Evolutionary conservation across 441 rosid species (phyloP), one percentile per base, ranked within the genome.

Genomic region (Populus trichocarpa): DNA sequence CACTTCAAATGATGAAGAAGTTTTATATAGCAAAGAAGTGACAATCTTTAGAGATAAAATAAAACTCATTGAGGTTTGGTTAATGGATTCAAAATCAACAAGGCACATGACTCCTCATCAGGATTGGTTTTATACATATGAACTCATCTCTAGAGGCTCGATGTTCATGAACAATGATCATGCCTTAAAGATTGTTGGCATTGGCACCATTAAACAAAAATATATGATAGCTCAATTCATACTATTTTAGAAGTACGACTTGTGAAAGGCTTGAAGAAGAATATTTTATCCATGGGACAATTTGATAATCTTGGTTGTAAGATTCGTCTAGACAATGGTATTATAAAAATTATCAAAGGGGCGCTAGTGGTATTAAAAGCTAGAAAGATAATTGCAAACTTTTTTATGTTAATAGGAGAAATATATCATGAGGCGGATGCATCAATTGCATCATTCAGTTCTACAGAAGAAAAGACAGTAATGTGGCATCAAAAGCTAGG

Each of bases 231-330:
- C 6, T 32, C 0, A 32, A 32, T 32, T 32, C 6, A 32, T 32
- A 32, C 6, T 4, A 32, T 5, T 32, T 32, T 4, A 32, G 6
- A 5, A 32, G 33, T 32, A 5, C 10, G 6, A 16, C 14, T 63
- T 69, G 66, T 23, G 26, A 32, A 64, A 16, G 61, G 35, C 70
- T 35, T 74, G 13, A 79, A 59, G 18, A 79, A 74, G 64, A 79
- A 36, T 13, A 40, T 35, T 38, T 35, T 80, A 57, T 75, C 42
- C 5, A 3, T 38, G 2, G 59, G 72, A 63, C 2, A 61, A 40
- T 11, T 80, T 12, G 75, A 75, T 75, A 33, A 75, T 14, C 13
- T 40, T 70, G 1, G 33, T 6, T 61, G 35, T 2, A 75, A 70
- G 23, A 12, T 65, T n/a, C 7, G 23, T 12, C 10, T 5, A 61